Base-by-base conservation (phyloP, 345 rosid genomes). In the Populus alba region DNA sequence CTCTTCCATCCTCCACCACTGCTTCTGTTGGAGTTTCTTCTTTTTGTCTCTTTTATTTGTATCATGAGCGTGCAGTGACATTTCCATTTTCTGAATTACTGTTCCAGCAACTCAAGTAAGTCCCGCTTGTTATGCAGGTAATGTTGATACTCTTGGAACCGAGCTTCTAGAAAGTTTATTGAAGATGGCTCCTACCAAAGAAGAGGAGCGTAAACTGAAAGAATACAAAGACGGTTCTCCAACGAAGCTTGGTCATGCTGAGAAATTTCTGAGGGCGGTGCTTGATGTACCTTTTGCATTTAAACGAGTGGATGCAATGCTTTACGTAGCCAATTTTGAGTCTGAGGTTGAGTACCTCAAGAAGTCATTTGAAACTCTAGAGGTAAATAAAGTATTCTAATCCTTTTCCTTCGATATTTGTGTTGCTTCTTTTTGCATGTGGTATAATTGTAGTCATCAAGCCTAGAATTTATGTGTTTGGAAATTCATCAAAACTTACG, bases 261-360 rank as follows among this genome's bases (percentile, higher is more conserved):
- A 96, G 89, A 96, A 90, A 75, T 96, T 96, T 79, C 87, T 96
- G 33, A 96, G 88, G 86, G 85, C 95, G 65, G 88, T 96, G 76
- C 87, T 96, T 70, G 98, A 94, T 83, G 89, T 96, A 31, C 99
- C 99, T n/a, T 92, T 89, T 75, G 99, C 99, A 37, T 96, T 94
- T 75, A 89, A 86, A 85, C 87, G 99, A 83, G 93, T 89, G 38
- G 92, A 89, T 29, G 94, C 93, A 45, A 85, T 96, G 98, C 97
- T 96, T 77, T 96, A 94, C 67, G 83, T 92, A 22, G 87, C 97
- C 76, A 94, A 94, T 86, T 96, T 96, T 66, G 94, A 94, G 37
- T 88, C 98, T 1, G 99, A 96, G 84, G 86, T 92, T 80, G 99
- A 94, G 39, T 92, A 92, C 81, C 88, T 96, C 80, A 91, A 90